These are phyloP conservation scores for Diaporthe ampelina DNA, from an alignment of 2,329 filamentous ascomycete species.

Conservation along the genomic window DNA sequence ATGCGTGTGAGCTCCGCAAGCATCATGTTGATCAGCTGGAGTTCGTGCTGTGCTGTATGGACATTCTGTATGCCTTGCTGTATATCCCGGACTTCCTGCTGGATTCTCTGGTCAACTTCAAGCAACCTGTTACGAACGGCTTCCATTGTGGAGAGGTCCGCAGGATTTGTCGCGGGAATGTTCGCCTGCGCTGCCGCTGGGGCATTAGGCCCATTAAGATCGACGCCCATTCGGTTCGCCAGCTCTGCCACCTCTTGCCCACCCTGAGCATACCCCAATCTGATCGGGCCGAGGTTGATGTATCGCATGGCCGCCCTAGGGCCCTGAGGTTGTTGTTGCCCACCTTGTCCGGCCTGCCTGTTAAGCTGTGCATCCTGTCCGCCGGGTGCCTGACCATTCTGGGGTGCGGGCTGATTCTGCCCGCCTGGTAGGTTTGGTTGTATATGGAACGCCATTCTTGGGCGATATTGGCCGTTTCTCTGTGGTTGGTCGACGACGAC, in stretches of 20 bases:
- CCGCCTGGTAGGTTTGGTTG: conserved; percentile 50
- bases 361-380: conserved; percentile 46
- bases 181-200: conserved; percentile 37
- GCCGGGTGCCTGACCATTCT: conserved; percentile 47
- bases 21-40: conserved; percentile 76
- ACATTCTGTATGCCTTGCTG: conserved; percentile 76
- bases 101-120: conserved; percentile 77
- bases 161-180: conserved; percentile 39
- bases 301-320: conserved; percentile 48
- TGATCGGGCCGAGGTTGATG: conserved; percentile 75
- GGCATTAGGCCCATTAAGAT: conserved; percentile 49
- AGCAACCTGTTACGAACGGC: conserved; percentile 72
- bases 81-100: conserved; percentile 74
- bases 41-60: conserved; percentile 74
- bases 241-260: conserved; percentile 76
- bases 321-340: conserved; percentile 52
- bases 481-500: conserved; percentile 73
- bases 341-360: conserved; percentile 50
- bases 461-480: conserved; percentile 50
- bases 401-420: conserved; percentile 51
- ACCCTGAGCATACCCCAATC: conserved; percentile 82
- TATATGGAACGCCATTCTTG: conserved; percentile 52
- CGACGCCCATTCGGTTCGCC: conserved; percentile 72
- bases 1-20: conserved; percentile 77
- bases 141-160: conserved; percentile 45